Evolutionary conservation across 192 early-diverging fungal species (phyloP).

Genomic region (Backusella macrospora): DNA sequence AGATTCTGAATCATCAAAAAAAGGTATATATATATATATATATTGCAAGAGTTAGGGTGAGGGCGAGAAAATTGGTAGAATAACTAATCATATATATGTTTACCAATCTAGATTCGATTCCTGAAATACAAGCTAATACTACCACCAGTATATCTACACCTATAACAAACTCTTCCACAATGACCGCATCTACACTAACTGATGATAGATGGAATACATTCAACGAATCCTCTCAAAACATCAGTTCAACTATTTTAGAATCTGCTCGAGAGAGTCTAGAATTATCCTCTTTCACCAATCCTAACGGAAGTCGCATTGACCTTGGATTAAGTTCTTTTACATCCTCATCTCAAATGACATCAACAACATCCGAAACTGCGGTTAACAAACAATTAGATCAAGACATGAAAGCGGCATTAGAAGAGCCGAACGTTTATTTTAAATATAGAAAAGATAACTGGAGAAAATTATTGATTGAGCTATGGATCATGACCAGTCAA

Average conservation of each 20-base stretch:
- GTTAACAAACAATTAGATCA: neutral
- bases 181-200: too few relatives aligned
- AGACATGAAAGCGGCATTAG: neutral
- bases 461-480: conserved; percentile 52
- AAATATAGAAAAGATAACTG: neutral
- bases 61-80: neutral
- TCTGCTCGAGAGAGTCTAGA: neutral
- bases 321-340: neutral
- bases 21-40: conserved; percentile 3
- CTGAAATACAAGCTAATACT: neutral
- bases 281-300: neutral
- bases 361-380: neutral
- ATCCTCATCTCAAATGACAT: neutral
- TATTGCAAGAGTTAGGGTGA: too few relatives aligned
- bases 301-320: neutral
- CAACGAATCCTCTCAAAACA: neutral
- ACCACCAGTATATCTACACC: neutral
- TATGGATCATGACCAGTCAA: conserved; percentile 37
- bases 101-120: neutral
- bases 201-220: conserved; percentile 3
- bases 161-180: neutral
- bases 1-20: neutral
- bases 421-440: neutral
- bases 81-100: too few relatives aligned
- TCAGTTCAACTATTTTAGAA: neutral